These are phyloP conservation scores for Ambispora gerdemannii DNA, from an alignment of 192 early-diverging fungal species.

Conservation along the genomic window DNA sequence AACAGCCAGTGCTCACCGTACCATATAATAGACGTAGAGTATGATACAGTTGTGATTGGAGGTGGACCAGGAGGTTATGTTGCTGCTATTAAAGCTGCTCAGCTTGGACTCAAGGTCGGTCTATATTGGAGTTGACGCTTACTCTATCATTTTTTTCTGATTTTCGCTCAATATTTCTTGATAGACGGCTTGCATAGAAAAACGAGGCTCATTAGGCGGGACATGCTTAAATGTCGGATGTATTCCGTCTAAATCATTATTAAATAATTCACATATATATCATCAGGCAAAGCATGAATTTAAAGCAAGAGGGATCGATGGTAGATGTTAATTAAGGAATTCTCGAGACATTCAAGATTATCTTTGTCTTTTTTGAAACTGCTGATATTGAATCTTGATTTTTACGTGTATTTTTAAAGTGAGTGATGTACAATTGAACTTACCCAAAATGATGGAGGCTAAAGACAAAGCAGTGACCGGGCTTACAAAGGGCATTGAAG, in stretches of 20 bases:
- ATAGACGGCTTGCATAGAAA: conserved; percentile 95
- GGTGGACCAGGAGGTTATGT: conserved; percentile 98
- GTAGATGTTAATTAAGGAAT: conserved; percentile 38
- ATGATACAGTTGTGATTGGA: conserved; percentile 85
- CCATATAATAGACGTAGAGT: conserved; percentile 53
- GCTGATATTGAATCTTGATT: background rate
- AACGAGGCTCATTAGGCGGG: conserved; percentile 91
- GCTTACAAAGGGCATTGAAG: conserved; percentile 90
- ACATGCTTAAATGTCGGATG: conserved; percentile 99
- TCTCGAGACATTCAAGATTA: too few species aligned
- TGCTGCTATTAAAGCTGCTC: conserved; percentile 97
- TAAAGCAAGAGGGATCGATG: conserved; percentile 89
- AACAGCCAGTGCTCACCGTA: too few species aligned
- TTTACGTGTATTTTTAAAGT: conserved; percentile 59
- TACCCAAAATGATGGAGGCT: conserved; percentile 83
- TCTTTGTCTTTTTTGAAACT: background rate
- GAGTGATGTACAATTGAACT: conserved; percentile 77
- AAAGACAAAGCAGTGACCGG: conserved; percentile 86
- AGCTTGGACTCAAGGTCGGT: conserved; percentile 91
- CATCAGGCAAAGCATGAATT: conserved; percentile 92
- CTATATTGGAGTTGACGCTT: too few species aligned
- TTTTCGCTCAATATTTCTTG: too few species aligned
- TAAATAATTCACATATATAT: conserved; percentile 98
- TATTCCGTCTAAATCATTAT: conserved; percentile 98
- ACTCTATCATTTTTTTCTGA: too few species aligned